Percentiles rank a stretch among this genome's conserved stretches.
Evolutionary conservation across 2,329 filamentous ascomycete species (phyloP).

Genomic region (Macrophomina phaseolina): DNA sequence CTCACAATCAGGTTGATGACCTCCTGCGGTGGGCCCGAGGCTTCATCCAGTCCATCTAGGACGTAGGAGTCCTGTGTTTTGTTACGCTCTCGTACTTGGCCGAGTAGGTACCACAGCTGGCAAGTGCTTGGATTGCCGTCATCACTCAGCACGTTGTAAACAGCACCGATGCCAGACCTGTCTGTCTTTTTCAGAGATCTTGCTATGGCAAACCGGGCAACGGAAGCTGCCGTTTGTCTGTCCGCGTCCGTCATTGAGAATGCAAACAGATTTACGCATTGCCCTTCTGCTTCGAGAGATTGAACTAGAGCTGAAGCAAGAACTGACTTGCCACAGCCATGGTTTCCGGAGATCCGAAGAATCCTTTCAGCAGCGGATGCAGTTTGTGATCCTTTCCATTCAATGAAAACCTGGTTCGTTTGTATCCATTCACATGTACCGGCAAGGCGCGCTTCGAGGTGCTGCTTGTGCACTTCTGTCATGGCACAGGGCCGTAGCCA

Average conservation of each 20-base stretch:
- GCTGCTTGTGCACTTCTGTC: neutral
- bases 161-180: neutral
- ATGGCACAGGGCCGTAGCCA: neutral
- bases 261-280: neutral
- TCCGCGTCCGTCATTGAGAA: neutral
- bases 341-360: neutral
- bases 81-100: neutral
- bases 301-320: neutral
- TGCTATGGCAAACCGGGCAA: neutral
- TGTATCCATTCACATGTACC: constrained; percentile 3
- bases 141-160: neutral
- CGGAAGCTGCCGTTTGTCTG: neutral
- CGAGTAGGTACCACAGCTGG: neutral
- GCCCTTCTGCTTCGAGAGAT: neutral
- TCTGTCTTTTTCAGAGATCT: neutral
- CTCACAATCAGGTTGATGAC: neutral
- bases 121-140: neutral
- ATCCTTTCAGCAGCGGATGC: neutral
- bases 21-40: neutral
- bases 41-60: neutral
- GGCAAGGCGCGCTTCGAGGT: neutral
- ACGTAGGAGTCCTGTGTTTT: neutral
- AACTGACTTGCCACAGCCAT: constrained; percentile 1
- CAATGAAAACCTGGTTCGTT: neutral
- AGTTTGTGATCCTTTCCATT: neutral